phyloP scores from a whole-genome alignment of 2,329 filamentous ascomycete genomes.

The Xylaria sp. region DNA sequence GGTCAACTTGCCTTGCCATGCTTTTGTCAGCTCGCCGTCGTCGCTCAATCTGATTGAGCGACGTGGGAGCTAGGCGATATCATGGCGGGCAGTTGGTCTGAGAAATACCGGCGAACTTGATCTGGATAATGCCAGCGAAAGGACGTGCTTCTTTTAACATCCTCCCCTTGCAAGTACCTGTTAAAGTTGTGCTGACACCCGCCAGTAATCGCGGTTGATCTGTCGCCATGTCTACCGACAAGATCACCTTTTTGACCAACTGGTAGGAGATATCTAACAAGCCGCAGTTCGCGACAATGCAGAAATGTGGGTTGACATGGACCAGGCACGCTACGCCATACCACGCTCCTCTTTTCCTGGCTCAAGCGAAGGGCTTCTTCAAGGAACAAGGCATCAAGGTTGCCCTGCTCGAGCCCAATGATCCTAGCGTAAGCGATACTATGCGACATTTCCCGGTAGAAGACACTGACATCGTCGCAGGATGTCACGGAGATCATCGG shows the following conservation, averaged over 20 bases:
- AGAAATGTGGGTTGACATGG: constrained; percentile 37
- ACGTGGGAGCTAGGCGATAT: constrained; percentile 10
- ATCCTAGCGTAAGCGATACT: constrained; percentile 69
- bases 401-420: constrained; percentile 80
- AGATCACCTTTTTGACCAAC: constrained; percentile 87
- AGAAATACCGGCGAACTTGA: constrained; percentile 70
- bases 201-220: constrained; percentile 56
- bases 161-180: constrained; percentile 48
- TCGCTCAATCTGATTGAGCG: constrained; percentile 23
- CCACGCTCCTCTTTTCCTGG: constrained; percentile 81
- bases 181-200: constrained; percentile 58
- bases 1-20: constrained; percentile 29
- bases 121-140: constrained; percentile 90
- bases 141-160: constrained; percentile 77
- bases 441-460: not conserved
- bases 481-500: constrained; percentile 87
- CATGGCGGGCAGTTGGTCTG: constrained; percentile 29
- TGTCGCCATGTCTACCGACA: constrained; percentile 79
- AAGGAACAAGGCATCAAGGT: constrained; percentile 81
- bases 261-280: constrained; percentile 65
- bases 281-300: constrained; percentile 11
- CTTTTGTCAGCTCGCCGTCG: constrained; percentile 17
- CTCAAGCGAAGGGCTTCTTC: constrained; percentile 80
- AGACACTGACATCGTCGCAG: constrained; percentile 50
- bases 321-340: constrained; percentile 83